Conservation (phyloP, 2,329 filamentous ascomycete genomes). For the Aspergillus viridinutans region DNA sequence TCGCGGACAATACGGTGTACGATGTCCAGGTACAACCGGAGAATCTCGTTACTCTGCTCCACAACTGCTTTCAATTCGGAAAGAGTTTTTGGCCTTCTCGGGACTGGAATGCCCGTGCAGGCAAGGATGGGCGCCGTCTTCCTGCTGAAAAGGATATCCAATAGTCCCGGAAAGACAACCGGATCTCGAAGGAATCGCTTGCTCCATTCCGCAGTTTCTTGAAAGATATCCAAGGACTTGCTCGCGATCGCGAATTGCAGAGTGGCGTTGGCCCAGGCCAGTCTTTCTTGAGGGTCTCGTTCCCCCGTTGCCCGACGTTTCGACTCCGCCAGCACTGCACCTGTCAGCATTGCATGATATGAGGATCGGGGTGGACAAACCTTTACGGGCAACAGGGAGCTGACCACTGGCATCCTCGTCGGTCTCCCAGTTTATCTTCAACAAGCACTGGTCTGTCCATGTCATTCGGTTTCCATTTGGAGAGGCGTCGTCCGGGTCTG, state of each 20-base stretch:
- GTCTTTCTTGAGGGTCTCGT: background rate
- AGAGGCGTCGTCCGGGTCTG: background rate
- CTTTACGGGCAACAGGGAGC: background rate
- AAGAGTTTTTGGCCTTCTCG: background rate
- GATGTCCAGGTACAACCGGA: background rate
- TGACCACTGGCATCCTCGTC: background rate
- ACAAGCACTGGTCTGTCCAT: background rate
- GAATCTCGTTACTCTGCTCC: background rate
- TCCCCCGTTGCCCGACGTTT: background rate
- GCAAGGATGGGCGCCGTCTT: background rate
- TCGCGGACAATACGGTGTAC: background rate
- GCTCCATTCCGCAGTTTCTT: background rate
- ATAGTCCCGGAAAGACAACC: background rate
- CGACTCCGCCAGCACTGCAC: background rate
- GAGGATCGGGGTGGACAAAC: background rate
- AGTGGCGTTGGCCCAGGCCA: background rate
- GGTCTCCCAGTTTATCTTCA: background rate
- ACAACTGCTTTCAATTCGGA: background rate
- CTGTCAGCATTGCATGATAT: background rate
- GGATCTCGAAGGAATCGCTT: background rate
- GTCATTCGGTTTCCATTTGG: background rate
- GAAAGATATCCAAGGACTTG: background rate
- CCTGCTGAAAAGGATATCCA: background rate
- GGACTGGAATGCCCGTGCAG: background rate
- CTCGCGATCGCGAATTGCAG: background rate